These are phyloP conservation scores for Tulasnella sp. DNA, from an alignment of 768 basidiomycete genomes.

Conservation along the genomic window DNA sequence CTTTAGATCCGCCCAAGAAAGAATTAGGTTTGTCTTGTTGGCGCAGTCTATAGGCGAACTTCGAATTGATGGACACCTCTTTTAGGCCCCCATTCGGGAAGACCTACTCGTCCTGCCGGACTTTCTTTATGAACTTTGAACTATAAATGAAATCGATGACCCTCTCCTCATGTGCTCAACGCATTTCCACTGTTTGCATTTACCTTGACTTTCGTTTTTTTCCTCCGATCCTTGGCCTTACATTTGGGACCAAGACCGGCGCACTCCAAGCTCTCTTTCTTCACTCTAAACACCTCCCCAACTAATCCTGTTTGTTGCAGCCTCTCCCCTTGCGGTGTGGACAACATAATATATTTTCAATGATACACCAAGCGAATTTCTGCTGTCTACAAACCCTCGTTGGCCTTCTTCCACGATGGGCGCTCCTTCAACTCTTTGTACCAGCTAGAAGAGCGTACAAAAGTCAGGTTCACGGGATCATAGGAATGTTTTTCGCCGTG, in stretches of 20 bases:
- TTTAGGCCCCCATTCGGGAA: conserved; percentile 3
- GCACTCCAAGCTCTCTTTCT: no score
- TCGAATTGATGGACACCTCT: neutral
- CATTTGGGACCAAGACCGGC: no score
- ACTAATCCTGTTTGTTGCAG: no score
- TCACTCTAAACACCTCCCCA: no score
- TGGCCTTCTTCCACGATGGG: conserved; percentile 5
- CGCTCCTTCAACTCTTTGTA: conserved; percentile 3
- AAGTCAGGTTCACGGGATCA: neutral
- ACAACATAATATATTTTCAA: neutral
- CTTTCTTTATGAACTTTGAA: neutral
- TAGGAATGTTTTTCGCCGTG: no score
- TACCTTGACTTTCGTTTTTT: no score
- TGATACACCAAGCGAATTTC: neutral
- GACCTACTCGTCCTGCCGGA: conserved; percentile 2
- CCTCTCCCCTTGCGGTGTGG: neutral
- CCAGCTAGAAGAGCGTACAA: neutral
- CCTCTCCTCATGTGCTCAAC: neutral
- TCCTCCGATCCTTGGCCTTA: neutral
- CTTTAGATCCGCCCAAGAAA: neutral
- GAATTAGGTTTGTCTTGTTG: neutral
- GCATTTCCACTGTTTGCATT: neutral
- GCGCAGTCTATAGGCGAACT: neutral
- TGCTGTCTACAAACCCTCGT: neutral
- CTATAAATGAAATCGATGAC: neutral